phyloP scores from a whole-genome alignment of 2,329 filamentous ascomycete species.

The Aspergillus thermomutatus region DNA sequence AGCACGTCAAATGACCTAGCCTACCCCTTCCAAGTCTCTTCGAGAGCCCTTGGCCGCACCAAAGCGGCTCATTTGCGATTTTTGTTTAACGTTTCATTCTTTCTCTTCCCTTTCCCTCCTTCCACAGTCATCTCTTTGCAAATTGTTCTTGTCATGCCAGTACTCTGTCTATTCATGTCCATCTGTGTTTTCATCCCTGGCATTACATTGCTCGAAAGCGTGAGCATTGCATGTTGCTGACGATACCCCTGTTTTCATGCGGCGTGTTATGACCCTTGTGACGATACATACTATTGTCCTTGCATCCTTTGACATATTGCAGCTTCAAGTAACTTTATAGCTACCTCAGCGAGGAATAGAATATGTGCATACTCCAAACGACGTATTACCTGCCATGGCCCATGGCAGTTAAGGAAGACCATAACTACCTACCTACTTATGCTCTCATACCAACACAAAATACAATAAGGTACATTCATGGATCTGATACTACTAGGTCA shows the following conservation, averaged over 20 bases:
- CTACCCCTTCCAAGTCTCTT: neutral
- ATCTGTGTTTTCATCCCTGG: neutral
- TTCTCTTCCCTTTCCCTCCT: neutral
- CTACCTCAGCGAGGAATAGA: neutral
- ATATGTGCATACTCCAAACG: neutral
- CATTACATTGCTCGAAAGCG: conserved; percentile 1
- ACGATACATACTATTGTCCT: conserved; percentile 15
- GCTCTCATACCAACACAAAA: neutral
- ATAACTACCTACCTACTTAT: neutral
- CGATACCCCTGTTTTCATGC: conserved; percentile 21
- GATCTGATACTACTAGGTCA: neutral
- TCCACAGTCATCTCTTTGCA: neutral
- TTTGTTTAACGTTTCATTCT: neutral
- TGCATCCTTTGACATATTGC: neutral
- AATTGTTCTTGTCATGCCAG: neutral
- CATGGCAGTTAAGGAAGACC: too few species aligned
- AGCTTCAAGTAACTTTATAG: neutral
- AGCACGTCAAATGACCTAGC: neutral
- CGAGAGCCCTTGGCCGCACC: too few species aligned
- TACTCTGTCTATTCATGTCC: neutral
- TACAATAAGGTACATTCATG: neutral
- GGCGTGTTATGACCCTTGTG: conserved; percentile 21
- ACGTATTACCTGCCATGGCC: neutral
- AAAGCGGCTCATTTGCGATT: neutral
- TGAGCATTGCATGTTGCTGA: conserved; percentile 15